Conservation (phyloP, 257 asterid species). For the Linaria vulgaris region DNA sequence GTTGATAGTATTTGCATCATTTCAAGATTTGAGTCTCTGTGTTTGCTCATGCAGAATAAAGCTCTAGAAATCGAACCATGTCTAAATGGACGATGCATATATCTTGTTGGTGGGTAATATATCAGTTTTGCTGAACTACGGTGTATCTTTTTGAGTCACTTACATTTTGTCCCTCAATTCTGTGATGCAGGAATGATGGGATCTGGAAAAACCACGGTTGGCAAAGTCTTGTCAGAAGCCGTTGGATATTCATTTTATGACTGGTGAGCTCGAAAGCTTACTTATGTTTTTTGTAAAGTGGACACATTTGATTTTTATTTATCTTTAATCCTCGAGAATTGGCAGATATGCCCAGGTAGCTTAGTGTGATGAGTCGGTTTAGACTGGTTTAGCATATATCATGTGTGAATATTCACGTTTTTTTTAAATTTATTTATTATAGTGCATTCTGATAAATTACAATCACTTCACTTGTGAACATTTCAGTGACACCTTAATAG, state of each 20-base stretch:
- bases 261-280: constrained; percentile 56
- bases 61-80: constrained; percentile 61
- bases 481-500: constrained; percentile 65
- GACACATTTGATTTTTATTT: background rate
- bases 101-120: constrained; percentile 75
- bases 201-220: constrained; percentile 93
- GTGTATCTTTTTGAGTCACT: background rate
- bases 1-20: background rate
- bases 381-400: too few relatives aligned
- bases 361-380: too few relatives aligned
- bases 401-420: too few relatives aligned
- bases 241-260: constrained; percentile 79
- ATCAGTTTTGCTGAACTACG: constrained; percentile 4
- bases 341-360: too few relatives aligned
- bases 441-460: background rate
- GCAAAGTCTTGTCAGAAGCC: constrained; percentile 71
- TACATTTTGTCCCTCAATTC: constrained; percentile 4
- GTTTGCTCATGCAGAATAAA: constrained; percentile 55
- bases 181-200: constrained; percentile 85
- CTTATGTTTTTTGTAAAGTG: background rate
- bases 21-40: constrained; percentile 23
- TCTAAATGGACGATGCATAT: constrained; percentile 71
- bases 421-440: background rate
- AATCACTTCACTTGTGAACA: constrained; percentile 14
- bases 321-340: too few relatives aligned